phyloP scores from a whole-genome alignment of 2,329 filamentous ascomycete genomes.

The Aspergillus arachidicola region DNA sequence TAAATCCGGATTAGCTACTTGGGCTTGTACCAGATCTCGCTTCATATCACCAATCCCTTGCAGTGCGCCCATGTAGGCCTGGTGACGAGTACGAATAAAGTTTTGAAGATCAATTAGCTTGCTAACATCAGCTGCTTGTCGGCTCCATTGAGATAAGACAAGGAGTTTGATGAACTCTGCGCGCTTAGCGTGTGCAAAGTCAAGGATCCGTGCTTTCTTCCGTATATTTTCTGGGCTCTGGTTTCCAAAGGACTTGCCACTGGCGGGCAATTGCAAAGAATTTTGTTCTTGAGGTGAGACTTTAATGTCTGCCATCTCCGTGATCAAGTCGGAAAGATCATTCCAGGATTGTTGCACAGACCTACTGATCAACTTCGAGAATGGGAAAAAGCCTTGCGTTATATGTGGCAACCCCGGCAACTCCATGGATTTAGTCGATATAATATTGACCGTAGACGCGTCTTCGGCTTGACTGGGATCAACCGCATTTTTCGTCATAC shows the following conservation, averaged over 20 bases:
- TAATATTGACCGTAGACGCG: conserved; percentile 2
- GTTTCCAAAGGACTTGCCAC: conserved; percentile 36
- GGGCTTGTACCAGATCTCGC: conserved; percentile 68
- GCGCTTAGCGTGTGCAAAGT: conserved; percentile 78
- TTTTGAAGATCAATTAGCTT: conserved; percentile 84
- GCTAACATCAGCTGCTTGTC: conserved; percentile 75
- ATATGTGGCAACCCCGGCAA: conserved; percentile 67
- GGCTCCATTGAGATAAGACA: conserved; percentile 88
- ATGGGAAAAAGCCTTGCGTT: conserved; percentile 72
- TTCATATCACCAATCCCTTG: conserved; percentile 72
- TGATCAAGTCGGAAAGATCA: conserved; percentile 70
- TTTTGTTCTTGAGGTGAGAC: conserved; percentile 51
- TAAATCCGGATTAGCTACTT: conserved; percentile 86
- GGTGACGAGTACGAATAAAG: conserved; percentile 68
- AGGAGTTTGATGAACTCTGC: conserved; percentile 90
- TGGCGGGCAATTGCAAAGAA: conserved; percentile 20
- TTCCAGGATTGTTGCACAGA: conserved; percentile 83
- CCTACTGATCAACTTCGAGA: conserved; percentile 74
- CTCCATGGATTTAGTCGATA: conserved; percentile 6
- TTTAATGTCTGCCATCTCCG: conserved; percentile 70
- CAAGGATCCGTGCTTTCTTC: conserved; percentile 75
- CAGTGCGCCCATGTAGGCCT: conserved; percentile 62
- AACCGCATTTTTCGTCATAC: conserved; percentile 21
- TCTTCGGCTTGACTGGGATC: conserved; percentile 16
- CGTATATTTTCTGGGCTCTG: conserved; percentile 62